A percentile compares a stretch with the other conserved stretches of the same genome.
phyloP scores from a whole-genome alignment of 176 grass and related monocot species.

The Elaeis guineensis region DNA sequence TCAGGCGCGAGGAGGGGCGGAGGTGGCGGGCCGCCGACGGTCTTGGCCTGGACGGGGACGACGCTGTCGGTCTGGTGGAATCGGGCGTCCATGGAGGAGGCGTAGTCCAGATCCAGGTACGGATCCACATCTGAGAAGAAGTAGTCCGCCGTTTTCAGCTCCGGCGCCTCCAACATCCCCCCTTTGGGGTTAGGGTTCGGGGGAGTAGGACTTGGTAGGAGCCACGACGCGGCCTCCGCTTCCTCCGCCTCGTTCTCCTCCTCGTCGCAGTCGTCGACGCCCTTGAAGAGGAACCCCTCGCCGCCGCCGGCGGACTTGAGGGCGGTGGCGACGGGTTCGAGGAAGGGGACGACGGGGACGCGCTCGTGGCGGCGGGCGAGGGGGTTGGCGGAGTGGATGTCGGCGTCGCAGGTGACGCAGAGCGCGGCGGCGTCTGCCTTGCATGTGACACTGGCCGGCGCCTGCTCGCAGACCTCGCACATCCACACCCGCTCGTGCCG shows the following conservation, averaged over 20 bases:
- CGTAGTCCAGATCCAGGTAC: conserved; percentile 18
- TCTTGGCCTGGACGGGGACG: conserved; percentile 13
- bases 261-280: not conserved
- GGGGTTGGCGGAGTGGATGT: conserved; percentile 21
- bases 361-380: conserved; percentile 14
- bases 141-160: conserved; percentile 1
- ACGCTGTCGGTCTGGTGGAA: conserved; percentile 14
- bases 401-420: conserved; percentile 13
- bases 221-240: conserved; percentile 2
- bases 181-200: not conserved
- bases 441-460: conserved; percentile 1
- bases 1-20: not conserved
- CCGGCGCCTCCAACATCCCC: not conserved
- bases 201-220: not conserved
- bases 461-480: conserved; percentile 7
- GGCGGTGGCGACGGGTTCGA: not conserved
- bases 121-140: conserved; percentile 18
- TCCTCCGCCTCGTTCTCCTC: not conserved
- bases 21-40: not conserved
- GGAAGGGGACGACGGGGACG: conserved; percentile 9
- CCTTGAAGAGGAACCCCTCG: conserved; percentile 5
- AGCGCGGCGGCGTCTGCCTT: conserved; percentile 11
- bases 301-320: not conserved
- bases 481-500: conserved; percentile 4
- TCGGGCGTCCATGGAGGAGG: conserved; percentile 5